phyloP scores from a whole-genome alignment of 1,284 basidiomycete species.

The Cystobasidium slooffiae region DNA sequence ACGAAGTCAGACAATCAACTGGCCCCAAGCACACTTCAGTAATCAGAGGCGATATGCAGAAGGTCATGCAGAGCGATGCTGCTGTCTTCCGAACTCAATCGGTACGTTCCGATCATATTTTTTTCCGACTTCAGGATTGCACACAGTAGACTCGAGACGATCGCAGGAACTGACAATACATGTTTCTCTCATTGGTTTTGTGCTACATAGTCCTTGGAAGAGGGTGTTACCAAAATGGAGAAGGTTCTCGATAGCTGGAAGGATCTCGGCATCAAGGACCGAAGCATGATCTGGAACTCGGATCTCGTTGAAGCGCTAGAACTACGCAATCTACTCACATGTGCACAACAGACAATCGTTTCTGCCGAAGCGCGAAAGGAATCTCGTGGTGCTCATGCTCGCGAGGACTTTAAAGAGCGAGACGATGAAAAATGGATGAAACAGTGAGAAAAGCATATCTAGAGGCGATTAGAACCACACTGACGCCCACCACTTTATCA shows the following conservation, averaged over 20 bases:
- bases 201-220: conserved; percentile 72
- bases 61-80: conserved; percentile 84
- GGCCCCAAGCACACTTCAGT: conserved; percentile 86
- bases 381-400: conserved; percentile 95
- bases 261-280: conserved; percentile 93
- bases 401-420: conserved; percentile 83
- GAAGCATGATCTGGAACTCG: conserved; percentile 96
- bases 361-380: conserved; percentile 95
- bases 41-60: conserved; percentile 95
- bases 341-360: conserved; percentile 93
- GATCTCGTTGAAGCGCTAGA: conserved; percentile 97
- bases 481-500: conserved; percentile 58
- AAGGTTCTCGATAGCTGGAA: conserved; percentile 85
- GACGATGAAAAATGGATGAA: conserved; percentile 94
- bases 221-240: conserved; percentile 85
- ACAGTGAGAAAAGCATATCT: conserved; percentile 40
- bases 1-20: conserved; percentile 79
- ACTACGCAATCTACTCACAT: conserved; percentile 92
- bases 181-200: neutral
- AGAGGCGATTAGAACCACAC: conserved; percentile 46
- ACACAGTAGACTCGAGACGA: neutral
- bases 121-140: neutral
- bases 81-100: conserved; percentile 66
- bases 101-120: conserved; percentile 20
- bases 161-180: too few relatives aligned